A percentile compares a stretch with the other conserved stretches of the same genome.
Conservation (phyloP, 768 basidiomycete species). For the Lyophyllum atratum region DNA sequence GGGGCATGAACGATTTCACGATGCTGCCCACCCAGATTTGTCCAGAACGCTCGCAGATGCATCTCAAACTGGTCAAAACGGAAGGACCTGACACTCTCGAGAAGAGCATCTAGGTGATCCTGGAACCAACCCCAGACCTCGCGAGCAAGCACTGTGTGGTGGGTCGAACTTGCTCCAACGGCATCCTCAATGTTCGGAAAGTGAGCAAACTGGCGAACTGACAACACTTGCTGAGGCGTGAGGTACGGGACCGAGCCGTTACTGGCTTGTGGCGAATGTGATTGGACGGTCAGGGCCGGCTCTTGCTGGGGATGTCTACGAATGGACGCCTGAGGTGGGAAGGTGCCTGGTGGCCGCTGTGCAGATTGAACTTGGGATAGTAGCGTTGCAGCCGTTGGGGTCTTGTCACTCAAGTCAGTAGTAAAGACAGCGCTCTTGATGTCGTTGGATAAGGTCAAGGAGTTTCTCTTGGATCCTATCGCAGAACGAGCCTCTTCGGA, state of each 20-base stretch:
- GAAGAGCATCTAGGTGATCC: slow-evolving; percentile 81
- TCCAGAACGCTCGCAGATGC: slow-evolving; percentile 86
- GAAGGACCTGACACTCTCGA: slow-evolving; percentile 76
- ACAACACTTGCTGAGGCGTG: slow-evolving; percentile 51
- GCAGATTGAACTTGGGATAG: slow-evolving; percentile 78
- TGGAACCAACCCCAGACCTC: slow-evolving; percentile 94
- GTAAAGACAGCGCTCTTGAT: slow-evolving; percentile 58
- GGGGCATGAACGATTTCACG: slow-evolving; percentile 90
- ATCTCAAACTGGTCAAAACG: slow-evolving; percentile 91
- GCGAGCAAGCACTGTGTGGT: slow-evolving; percentile 76
- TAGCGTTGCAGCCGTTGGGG: slow-evolving; percentile 77
- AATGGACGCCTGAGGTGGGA: slow-evolving; percentile 73
- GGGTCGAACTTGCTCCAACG: slow-evolving; percentile 72
- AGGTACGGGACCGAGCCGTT: slow-evolving; percentile 49
- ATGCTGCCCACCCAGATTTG: slow-evolving; percentile 67
- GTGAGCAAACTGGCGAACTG: slow-evolving; percentile 75
- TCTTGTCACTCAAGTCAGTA: slow-evolving; percentile 80
- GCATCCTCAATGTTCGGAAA: slow-evolving; percentile 90
- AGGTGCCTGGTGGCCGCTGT: slow-evolving; percentile 58
- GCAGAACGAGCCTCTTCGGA: slow-evolving; percentile 72
- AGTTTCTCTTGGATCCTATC: slow-evolving; percentile 70
- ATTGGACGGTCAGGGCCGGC: slow-evolving; percentile 50
- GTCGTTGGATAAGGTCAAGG: slow-evolving; percentile 65
- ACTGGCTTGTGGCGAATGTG: slow-evolving; percentile 55
- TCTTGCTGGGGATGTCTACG: slow-evolving; percentile 72